Conservation (phyloP, 805 yeast genomes). For the Nakazawaea wyomingensis region DNA sequence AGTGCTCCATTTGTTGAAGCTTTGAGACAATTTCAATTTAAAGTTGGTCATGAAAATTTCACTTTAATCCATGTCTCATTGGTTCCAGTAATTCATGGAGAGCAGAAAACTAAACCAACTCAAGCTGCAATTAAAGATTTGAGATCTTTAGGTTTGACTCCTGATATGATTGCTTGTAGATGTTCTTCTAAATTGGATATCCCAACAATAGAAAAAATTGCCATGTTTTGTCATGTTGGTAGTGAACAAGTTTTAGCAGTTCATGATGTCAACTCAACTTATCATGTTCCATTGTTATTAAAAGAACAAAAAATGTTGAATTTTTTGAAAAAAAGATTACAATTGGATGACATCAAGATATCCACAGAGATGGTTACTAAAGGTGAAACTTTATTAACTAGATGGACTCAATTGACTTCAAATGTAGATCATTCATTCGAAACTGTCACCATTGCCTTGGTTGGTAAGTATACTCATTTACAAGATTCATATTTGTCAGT, state of each 20-base stretch:
- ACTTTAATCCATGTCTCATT: conserved; percentile 94
- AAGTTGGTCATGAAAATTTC: conserved; percentile 91
- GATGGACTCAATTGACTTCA: conserved; percentile 78
- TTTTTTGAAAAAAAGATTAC: conserved; percentile 64
- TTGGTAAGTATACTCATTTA: conserved; percentile 94
- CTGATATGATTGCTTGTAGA: conserved; percentile 97
- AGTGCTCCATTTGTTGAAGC: conserved; percentile 99
- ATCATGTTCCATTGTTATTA: conserved; percentile 91
- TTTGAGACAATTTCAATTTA: conserved; percentile 95
- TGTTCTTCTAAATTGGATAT: conserved; percentile 78
- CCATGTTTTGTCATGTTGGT: conserved; percentile 99
- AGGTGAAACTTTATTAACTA: conserved; percentile 65
- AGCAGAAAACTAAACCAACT: conserved; percentile 98
- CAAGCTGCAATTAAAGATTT: conserved; percentile 98
- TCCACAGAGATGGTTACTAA: conserved; percentile 46
- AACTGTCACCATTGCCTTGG: conserved; percentile 89
- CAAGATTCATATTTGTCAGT: conserved; percentile 95
- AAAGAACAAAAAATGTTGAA: conserved; percentile 81
- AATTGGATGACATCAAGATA: conserved; percentile 44
- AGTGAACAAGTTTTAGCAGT: conserved; percentile 97
- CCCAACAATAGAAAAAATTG: conserved; percentile 90
- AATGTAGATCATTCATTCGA: conserved; percentile 80
- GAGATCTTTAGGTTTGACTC: conserved; percentile 89
- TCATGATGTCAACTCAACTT: conserved; percentile 93
- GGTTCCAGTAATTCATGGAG: conserved; percentile 97